phyloP scores from a whole-genome alignment of 805 yeast species.

The Candida fluviatilis region DNA sequence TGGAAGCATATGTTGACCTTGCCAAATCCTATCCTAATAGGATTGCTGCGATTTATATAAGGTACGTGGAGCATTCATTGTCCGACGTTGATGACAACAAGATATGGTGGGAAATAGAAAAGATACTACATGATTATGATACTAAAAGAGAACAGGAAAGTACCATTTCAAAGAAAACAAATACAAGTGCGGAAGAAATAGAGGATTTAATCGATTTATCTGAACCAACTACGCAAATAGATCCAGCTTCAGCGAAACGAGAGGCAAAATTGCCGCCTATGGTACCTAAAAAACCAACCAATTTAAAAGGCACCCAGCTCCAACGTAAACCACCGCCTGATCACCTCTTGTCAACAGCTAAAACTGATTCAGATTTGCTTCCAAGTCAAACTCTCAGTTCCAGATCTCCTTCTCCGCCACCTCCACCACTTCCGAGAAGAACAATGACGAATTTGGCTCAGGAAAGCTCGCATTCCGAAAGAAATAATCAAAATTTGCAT shows the following conservation, averaged over 20 bases:
- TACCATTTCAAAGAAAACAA: slow-evolving; percentile 14
- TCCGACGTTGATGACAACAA: slow-evolving; percentile 46
- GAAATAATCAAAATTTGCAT: slow-evolving; percentile 8
- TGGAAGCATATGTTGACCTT: slow-evolving; percentile 81
- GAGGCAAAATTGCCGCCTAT: slow-evolving; percentile 33
- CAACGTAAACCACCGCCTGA: slow-evolving; percentile 29
- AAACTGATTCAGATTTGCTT: slow-evolving; percentile 11
- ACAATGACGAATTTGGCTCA: slow-evolving; percentile 9
- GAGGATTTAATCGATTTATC: slow-evolving; percentile 38
- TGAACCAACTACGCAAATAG: slow-evolving; percentile 26
- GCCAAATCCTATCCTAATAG: slow-evolving; percentile 60
- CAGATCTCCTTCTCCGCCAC: slow-evolving; percentile 7
- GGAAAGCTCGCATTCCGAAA: no score
- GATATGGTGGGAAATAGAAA: slow-evolving; percentile 17
- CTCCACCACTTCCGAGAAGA: slow-evolving; percentile 29
- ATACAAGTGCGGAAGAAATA: slow-evolving; percentile 9
- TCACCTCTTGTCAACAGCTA: background rate
- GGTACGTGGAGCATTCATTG: slow-evolving; percentile 70
- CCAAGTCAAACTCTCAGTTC: slow-evolving; percentile 6
- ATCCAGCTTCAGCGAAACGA: no score
- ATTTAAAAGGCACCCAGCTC: slow-evolving; percentile 30
- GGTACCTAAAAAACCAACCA: slow-evolving; percentile 46
- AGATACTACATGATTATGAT: slow-evolving; percentile 16
- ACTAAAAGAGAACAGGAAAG: slow-evolving; percentile 10
- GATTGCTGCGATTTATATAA: slow-evolving; percentile 70